phyloP scores from a whole-genome alignment of 2,329 filamentous ascomycete genomes.

The Phialemoniopsis sp. region DNA sequence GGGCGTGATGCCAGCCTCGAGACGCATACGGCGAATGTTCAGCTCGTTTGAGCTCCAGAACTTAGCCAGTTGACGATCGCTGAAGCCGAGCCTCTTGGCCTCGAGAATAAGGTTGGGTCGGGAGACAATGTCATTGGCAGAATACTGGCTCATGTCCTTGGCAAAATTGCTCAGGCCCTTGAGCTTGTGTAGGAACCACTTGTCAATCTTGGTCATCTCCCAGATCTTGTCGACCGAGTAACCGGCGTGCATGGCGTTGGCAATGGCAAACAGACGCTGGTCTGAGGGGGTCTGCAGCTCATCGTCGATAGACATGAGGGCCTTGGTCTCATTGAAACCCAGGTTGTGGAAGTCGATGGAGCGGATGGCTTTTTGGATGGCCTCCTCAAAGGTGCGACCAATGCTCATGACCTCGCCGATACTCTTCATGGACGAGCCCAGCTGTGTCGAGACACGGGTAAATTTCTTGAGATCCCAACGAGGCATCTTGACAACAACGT shows the following conservation, averaged over 20 bases:
- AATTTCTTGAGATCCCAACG: slow-evolving; percentile 99
- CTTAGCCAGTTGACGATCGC: slow-evolving; percentile 85
- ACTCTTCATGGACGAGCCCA: slow-evolving; percentile 99
- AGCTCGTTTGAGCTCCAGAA: slow-evolving; percentile 96
- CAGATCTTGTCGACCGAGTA: slow-evolving; percentile 97
- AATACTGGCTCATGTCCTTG: slow-evolving; percentile 69
- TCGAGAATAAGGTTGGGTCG: slow-evolving; percentile 66
- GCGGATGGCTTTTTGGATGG: slow-evolving; percentile 96
- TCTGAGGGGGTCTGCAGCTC: slow-evolving; percentile 97
- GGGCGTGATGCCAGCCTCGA: slow-evolving; percentile 82
- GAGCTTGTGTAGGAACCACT: slow-evolving; percentile 93
- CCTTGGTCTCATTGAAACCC: slow-evolving; percentile 87
- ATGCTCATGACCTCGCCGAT: slow-evolving; percentile 99
- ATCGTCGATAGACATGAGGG: slow-evolving; percentile 91
- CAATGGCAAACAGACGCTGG: slow-evolving; percentile 94
- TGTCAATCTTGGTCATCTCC: slow-evolving; percentile 97
- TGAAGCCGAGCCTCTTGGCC: slow-evolving; percentile 93
- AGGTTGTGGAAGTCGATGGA: slow-evolving; percentile 93
- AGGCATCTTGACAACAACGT: slow-evolving; percentile 98
- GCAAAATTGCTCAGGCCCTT: slow-evolving; percentile 89
- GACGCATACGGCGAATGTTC: slow-evolving; percentile 75
- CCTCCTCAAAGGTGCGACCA: slow-evolving; percentile 93
- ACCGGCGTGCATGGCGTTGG: slow-evolving; percentile 92
- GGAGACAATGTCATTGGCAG: slow-evolving; percentile 58
- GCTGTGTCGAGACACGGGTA: slow-evolving; percentile 88